Base-by-base conservation (phyloP, 2,329 filamentous ascomycete species). In the Pseudogymnoascus sp. region DNA sequence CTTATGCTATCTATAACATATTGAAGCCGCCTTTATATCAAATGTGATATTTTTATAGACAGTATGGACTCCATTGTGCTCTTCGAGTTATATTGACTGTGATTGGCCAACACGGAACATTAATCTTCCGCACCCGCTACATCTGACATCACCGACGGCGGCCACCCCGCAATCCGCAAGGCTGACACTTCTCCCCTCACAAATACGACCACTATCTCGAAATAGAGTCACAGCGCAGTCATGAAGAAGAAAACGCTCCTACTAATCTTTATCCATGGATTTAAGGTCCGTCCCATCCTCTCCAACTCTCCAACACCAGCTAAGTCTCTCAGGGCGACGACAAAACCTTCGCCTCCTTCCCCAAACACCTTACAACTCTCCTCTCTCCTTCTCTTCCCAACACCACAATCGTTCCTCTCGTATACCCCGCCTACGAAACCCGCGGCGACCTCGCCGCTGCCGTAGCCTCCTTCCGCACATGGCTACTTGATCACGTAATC, bases 401-500 rank as follows among this genome's bases (percentile, higher is more conserved):
- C 66, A 75, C 93, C 68, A 80, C 86, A 63, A 82, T 95, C 63
- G 79, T 82, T 62, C 80, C 85, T 35, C 77, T 90, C 59, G 84
- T 89, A n/a, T 95, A 93, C 73, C 90, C 90, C 35, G 86, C 84
- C 68, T 95, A 87, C 74, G 90, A 93, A 75, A 95, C 90, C n/a
- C 80, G 88, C 64, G 90, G 90, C 14, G 88, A 93, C 72, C 76
- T 95, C 59, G 78, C 81, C 56, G 83, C 88, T 65, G 89, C 87
- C 72, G 89, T 93, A 64, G 79, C 80, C 65, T 81, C 84, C 29
- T 93, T 95, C 76, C 85, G 87, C 67, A 87, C 90, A 76, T 95
- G 90, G 88, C 84, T 97, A 14, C 86, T 93, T 68, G 88, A 97
- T 73, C 90, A 90, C 70, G 90, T 97, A 70, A 97, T 97, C 70